A percentile compares a stretch with the other conserved stretches of the same genome.
Conservation (phyloP, 129 eudicot genomes). For the Cynara cardunculus region DNA sequence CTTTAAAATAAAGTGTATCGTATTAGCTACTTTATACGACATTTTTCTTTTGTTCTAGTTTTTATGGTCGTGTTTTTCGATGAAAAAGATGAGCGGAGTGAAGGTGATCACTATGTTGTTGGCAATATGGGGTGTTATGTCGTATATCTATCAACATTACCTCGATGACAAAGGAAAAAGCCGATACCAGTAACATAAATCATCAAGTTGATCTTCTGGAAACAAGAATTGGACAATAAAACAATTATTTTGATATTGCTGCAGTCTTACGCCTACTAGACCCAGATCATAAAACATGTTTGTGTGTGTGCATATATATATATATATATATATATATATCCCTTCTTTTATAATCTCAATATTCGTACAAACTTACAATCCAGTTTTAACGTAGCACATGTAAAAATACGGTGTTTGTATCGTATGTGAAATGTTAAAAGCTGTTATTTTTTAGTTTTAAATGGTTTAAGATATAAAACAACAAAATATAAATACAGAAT, state of each 20-base stretch:
- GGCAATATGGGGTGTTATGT: constrained; percentile 48
- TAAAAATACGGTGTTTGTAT: no score
- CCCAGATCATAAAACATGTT: no score
- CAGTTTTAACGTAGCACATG: background rate
- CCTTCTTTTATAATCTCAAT: background rate
- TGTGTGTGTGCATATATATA: no score
- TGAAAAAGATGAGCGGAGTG: constrained; percentile 46
- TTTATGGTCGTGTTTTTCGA: constrained; percentile 39
- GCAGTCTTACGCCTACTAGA: no score
- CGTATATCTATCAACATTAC: constrained; percentile 52
- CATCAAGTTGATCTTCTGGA: constrained; percentile 8
- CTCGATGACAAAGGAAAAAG: constrained; percentile 32
- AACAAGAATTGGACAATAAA: constrained; percentile 1
- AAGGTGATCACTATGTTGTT: constrained; percentile 46
- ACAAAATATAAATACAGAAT: no score
- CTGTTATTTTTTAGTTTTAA: background rate
- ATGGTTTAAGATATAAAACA: background rate
- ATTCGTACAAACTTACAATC: background rate
- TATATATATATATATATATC: no score
- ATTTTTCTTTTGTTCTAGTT: constrained; percentile 40
- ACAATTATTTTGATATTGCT: background rate
- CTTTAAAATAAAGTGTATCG: no score
- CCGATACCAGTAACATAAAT: background rate
- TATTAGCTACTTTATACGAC: no score
- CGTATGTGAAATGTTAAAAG: background rate